Percentiles rank a stretch among this genome's conserved stretches.
These are phyloP conservation scores for Ogataea nonfermentans DNA, from an alignment of 805 yeast genomes.

Conservation along the genomic window DNA sequence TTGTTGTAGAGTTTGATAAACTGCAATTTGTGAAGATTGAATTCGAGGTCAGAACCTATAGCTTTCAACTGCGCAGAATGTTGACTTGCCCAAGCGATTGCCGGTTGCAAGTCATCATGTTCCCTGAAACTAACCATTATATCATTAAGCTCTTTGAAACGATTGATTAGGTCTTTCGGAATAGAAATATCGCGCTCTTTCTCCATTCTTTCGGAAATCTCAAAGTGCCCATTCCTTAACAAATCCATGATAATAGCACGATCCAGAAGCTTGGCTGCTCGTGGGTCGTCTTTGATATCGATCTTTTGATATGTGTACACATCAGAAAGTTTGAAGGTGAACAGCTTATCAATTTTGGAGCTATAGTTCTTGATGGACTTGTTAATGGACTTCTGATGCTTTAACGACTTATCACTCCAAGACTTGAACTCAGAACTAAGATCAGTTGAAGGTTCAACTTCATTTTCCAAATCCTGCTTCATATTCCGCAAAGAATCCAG, in stretches of 20 bases:
- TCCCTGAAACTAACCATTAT: constrained; percentile 39
- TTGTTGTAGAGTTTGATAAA: constrained; percentile 35
- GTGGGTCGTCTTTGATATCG: constrained; percentile 12
- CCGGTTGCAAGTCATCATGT: constrained; percentile 39
- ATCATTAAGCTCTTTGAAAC: constrained; percentile 42
- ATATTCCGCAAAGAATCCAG: constrained; percentile 27
- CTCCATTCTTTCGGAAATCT: constrained; percentile 25
- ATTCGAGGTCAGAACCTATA: constrained; percentile 44
- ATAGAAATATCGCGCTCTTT: constrained; percentile 30
- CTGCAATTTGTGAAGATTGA: constrained; percentile 43
- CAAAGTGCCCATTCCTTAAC: constrained; percentile 32
- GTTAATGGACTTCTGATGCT: constrained; percentile 30
- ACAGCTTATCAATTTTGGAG: constrained; percentile 28
- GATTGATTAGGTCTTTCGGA: constrained; percentile 31
- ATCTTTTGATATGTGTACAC: constrained; percentile 27
- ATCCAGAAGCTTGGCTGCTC: constrained; percentile 20
- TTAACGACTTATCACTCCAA: constrained; percentile 32
- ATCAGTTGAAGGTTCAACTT: constrained; percentile 12
- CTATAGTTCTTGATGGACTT: constrained; percentile 27
- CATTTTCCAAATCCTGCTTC: constrained; percentile 22
- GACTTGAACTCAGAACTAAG: constrained; percentile 15
- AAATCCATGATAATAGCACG: constrained; percentile 34
- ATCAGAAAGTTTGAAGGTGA: constrained; percentile 24
- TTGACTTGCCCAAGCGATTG: constrained; percentile 47
- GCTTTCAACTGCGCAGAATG: constrained; percentile 27